These are phyloP conservation scores for Arctium minus DNA, from an alignment of 129 eudicot genomes.

Conservation along the genomic window DNA sequence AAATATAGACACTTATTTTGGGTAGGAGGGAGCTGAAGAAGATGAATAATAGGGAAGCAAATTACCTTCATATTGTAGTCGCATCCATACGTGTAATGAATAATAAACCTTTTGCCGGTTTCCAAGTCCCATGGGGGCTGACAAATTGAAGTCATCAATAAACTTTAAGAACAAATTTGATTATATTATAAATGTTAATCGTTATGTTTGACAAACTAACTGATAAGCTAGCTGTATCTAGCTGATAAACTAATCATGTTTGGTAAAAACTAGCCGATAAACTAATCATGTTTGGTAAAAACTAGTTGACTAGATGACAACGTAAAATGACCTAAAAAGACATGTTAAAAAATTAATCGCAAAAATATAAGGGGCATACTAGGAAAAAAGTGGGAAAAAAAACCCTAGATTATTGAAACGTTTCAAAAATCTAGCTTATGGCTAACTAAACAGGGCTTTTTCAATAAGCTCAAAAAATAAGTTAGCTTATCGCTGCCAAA, in stretches of 20 bases:
- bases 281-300: neutral
- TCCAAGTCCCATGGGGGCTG: constrained; percentile 82
- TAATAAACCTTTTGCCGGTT: constrained; percentile 49
- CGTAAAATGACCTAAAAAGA: neutral
- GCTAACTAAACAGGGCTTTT: neutral
- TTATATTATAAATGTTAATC: neutral
- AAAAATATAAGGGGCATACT: neutral
- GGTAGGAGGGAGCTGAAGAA: neutral
- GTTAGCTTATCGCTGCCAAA: neutral
- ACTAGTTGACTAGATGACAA: neutral
- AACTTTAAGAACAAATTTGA: neutral
- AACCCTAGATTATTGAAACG: neutral
- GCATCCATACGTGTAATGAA: constrained; percentile 76
- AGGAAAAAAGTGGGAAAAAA: neutral
- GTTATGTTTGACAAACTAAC: neutral
- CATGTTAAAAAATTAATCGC: neutral
- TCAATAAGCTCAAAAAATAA: neutral
- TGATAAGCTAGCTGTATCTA: neutral
- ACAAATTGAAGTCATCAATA: constrained; percentile 14
- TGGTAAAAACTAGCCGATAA: too few relatives aligned
- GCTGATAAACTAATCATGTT: neutral
- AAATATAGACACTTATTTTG: neutral
- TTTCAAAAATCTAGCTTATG: neutral
- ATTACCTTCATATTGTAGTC: constrained; percentile 75
- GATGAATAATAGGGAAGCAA: neutral